These are phyloP conservation scores for Suillus decipiens DNA, from an alignment of 768 basidiomycete species.

Conservation along the genomic window DNA sequence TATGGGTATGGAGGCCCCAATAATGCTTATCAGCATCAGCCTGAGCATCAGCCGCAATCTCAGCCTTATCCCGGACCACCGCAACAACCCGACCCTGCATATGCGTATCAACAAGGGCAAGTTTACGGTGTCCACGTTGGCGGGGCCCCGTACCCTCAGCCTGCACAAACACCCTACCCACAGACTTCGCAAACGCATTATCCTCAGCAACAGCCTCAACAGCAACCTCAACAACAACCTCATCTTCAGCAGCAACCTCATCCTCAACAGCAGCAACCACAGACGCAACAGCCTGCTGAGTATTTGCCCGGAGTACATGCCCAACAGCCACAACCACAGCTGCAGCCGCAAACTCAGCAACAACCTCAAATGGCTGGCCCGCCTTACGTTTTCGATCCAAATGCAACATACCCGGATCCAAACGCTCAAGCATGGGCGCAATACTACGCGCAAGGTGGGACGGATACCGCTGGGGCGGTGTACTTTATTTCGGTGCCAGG, in stretches of 20 bases:
- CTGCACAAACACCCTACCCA: constrained; percentile 22
- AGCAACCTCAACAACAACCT: constrained; percentile 35
- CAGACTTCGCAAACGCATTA: constrained; percentile 35
- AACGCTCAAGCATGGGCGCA: constrained; percentile 87
- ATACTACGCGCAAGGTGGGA: constrained; percentile 82
- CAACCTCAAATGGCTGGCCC: constrained; percentile 37
- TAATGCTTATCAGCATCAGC: constrained; percentile 48
- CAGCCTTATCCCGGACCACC: constrained; percentile 25
- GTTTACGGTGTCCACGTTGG: constrained; percentile 19
- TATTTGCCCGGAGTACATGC: constrained; percentile 11
- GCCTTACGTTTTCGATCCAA: constrained; percentile 63
- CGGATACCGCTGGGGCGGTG: constrained; percentile 70
- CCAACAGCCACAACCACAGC: constrained; percentile 22
- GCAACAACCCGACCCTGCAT: constrained; percentile 27
- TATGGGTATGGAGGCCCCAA: constrained; percentile 44
- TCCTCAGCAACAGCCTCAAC: constrained; percentile 36
- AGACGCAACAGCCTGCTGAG: constrained; percentile 17
- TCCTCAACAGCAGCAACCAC: constrained; percentile 36
- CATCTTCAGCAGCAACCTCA: constrained; percentile 38
- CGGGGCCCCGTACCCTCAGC: constrained; percentile 4
- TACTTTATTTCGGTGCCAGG: constrained; percentile 83
- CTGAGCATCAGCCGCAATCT: constrained; percentile 31
- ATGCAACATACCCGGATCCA: constrained; percentile 68
- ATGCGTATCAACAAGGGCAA: constrained; percentile 29
- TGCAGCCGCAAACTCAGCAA: constrained; percentile 27